Evolutionary conservation across 371 early-diverging fungal species (phyloP).

Genomic region (Apophysomyces trapeziformis): DNA sequence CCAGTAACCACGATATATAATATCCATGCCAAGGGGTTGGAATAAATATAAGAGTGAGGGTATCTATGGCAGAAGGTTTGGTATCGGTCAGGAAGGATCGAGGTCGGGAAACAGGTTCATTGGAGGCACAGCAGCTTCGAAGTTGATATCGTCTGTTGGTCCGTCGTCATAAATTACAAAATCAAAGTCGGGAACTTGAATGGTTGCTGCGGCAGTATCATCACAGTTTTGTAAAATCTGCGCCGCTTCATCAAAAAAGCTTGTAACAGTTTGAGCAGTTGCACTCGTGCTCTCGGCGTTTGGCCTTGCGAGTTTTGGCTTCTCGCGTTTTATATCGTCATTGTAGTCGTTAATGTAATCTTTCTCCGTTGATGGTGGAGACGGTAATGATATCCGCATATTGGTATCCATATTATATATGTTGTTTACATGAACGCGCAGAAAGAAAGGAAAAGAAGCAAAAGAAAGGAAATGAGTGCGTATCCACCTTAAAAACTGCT

Average conservation of each 20-base stretch:
- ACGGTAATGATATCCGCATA: background rate
- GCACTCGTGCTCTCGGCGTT: background rate
- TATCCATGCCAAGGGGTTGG: background rate
- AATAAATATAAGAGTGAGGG: conserved; percentile 5
- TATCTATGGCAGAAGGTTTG: conserved; percentile 1
- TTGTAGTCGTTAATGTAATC: background rate
- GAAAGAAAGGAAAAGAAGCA: background rate
- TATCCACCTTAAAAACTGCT: background rate
- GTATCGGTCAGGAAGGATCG: conserved; percentile 16
- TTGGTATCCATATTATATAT: conserved; percentile 6
- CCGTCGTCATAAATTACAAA: background rate
- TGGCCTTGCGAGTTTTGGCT: background rate
- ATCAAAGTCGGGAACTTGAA: conserved; percentile 1
- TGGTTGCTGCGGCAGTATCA: conserved; percentile 15
- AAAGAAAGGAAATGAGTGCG: background rate
- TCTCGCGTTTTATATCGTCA: background rate
- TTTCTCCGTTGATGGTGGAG: background rate
- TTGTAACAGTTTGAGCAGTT: background rate
- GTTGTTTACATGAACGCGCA: conserved; percentile 7
- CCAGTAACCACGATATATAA: background rate
- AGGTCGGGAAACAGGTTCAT: conserved; percentile 2
- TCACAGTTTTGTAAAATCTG: background rate
- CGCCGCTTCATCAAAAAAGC: background rate
- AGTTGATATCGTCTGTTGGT: background rate
- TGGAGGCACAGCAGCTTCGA: background rate